Base-by-base conservation (phyloP, 768 basidiomycete species). In the Amanita phalloides region DNA sequence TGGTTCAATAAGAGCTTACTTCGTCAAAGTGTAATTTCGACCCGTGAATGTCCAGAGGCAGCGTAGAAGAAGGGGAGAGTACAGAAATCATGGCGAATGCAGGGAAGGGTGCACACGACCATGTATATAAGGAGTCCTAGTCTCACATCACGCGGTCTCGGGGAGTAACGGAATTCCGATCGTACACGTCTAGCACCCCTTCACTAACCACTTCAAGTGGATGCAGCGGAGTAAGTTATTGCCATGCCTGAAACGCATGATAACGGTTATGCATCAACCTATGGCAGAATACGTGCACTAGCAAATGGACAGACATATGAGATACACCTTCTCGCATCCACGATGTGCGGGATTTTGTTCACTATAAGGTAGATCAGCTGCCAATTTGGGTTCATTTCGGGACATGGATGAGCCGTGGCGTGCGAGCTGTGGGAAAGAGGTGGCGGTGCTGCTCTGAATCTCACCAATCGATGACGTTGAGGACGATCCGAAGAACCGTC, bases 131-230 rank as follows among this genome's bases (percentile, higher is more conserved):
- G 28, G 51, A 50, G 55, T 51, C 50, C 48, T 57, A 56, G 43
- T 44, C 44, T 45, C 48, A 57, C 56, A 59, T 61, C 60, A 62
- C 58, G 54, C 60, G 36, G 57, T 59, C 56, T 65, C 61, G 65
- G 66, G 61, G 64, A 62, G 55, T 57, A 58, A 66, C 67, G 68
- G 68, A 60, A 63, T 20, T 37, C 53, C 49, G 60, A 58, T 60
- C 58, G 56, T 38, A 49, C 35, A 58, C 33, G 45, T 25, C 37
- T 10, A 17, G 49, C 17, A 13, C 4, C 14, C 10, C 6, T n/a
- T 14, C 28, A 13, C 25, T 43, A 21, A 21, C 13, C n/a, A 11
- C 28, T 9, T 42, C 2, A 26, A 25, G 11, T 11, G 26, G 43
- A 44, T 26, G 13, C 10, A 14, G 7, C 30, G 43, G 43, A 25